Percentiles rank a stretch among this genome's conserved stretches.
Evolutionary conservation across 257 asterid genomes (phyloP).

Genomic region (Parsonsia alboflavescens): DNA sequence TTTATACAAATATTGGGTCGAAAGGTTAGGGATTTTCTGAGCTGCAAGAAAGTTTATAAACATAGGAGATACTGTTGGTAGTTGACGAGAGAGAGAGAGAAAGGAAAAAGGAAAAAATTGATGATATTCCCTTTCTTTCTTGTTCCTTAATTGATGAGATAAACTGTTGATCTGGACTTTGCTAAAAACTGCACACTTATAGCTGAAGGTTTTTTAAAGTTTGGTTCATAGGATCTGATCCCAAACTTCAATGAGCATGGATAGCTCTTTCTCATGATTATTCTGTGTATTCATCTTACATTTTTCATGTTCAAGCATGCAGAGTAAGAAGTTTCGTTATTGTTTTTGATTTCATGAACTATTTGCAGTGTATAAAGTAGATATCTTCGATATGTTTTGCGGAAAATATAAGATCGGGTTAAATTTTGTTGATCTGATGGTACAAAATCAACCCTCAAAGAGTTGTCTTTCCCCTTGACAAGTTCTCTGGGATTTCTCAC

Average conservation of each 20-base stretch:
- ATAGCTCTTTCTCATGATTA: no score
- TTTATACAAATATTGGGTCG: neutral
- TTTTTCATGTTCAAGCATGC: neutral
- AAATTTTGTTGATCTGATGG: slow-evolving; percentile 7
- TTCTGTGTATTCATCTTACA: no score
- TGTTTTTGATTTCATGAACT: neutral
- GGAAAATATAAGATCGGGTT: neutral
- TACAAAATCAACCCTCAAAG: slow-evolving; percentile 2
- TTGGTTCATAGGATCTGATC: no score
- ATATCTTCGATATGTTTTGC: neutral
- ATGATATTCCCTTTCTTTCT: no score
- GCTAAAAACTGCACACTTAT: no score
- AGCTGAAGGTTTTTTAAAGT: no score
- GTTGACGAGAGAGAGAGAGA: neutral
- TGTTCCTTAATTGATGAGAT: no score
- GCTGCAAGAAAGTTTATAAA: neutral
- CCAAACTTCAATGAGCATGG: no score
- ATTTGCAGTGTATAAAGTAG: neutral
- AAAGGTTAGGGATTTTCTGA: neutral
- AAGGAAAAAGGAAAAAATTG: no score
- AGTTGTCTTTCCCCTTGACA: neutral
- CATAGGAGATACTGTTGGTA: neutral
- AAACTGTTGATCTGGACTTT: no score
- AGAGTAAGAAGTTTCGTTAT: neutral
- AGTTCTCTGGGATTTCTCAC: neutral